Base-by-base conservation (phyloP, 352 stramenopile species). In the Phytophthora constricta region DNA sequence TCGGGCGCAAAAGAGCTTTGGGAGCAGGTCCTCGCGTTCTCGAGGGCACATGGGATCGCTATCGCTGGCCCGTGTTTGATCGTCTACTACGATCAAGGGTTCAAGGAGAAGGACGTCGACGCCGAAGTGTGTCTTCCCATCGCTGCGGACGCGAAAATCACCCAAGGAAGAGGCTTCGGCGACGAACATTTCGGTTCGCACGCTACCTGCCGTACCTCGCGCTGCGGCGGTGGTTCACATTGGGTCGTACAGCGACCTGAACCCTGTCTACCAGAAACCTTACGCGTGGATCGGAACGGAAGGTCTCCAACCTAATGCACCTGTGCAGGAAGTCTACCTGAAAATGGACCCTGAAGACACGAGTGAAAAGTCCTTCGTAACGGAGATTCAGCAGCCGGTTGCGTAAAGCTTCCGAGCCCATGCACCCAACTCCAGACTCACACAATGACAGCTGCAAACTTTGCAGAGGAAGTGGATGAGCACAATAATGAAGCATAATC, bases 91-190 rank as follows among this genome's bases (percentile, higher is more conserved):
- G 72, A 83, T 17, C 53, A 58, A 46, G 77, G 66, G 20, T 81
- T 65, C 72, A 83, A 80, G 55, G 56, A 68, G 41, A 71, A 57
- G n/a, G 72, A 83, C 55, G 74, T 86, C 1, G 72, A 86, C 46
- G 71, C 66, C 9, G 77, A 86, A 26, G 77, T 82, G 16, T 86
- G 77, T 60, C 54, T 82, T 13, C 77, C 71, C 0, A 76, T 82
- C 53, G 53, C 57, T n/a, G 28, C 56, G 0, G 49, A 79, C 34
- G 61, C 41, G 0, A 11, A 27, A 1, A 63, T 83, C 4, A 26
- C 52, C 47, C 33, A 68, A n/a, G 58, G 41, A 62, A 13, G 48
- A 22, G 28, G 43, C 33, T 34, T 54, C 41, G 11, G 20, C 53
- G 4, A 33, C 66, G 11, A 58, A 57, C 14, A 64, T 82, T 22